Evolutionary conservation across 1,284 basidiomycete species (phyloP), one percentile per base, ranked within the genome.

Genomic region (Ganoderma meredithae): DNA sequence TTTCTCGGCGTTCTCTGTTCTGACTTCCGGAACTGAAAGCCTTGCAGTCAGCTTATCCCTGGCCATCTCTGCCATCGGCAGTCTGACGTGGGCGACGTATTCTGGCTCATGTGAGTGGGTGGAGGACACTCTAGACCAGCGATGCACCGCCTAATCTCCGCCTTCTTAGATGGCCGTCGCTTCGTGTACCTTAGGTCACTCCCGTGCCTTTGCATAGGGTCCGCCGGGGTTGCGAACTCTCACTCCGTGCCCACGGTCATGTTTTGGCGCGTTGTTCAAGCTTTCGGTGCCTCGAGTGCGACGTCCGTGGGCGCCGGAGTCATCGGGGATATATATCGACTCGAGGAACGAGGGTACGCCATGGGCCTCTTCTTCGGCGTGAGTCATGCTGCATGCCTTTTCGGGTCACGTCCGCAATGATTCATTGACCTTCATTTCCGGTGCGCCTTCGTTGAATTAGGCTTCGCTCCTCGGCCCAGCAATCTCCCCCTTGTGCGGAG

Each of bases 111-210:
- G 85, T 85, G 78, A 75, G 82, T 75, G 10, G 19, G 13, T n/a
- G 15, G 1, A n/a, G 8, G 1, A n/a, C 0, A 40, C 63, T 31
- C 31, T 31, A 31, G 31, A 31, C 31, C 31, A 31, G 3, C 22
- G 52, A 8, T 39, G 60, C 22, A 60, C 19, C 55, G 33, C 41
- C 13, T 31, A 39, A 52, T n/a, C 27, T 10, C 36, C 59, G 22
- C 36, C 36, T 12, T 36, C n/a, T 2, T 66, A 90, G 88, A 90
- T 78, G 91, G 92, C 5, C 83, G 92, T 17, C 81, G 85, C 40
- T 85, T 86, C 0, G 81, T 92, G 36, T 93, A 90, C 71, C 80
- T 93, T 9, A 77, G 79, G 62, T 84, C 84, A n/a, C 81, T 92
- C 33, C 91, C 90, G 0, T 80, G 91, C 33, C 84, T 91, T 62